Conservation (phyloP, 305 asterid genomes). For the Solanum aculeatissimum region DNA sequence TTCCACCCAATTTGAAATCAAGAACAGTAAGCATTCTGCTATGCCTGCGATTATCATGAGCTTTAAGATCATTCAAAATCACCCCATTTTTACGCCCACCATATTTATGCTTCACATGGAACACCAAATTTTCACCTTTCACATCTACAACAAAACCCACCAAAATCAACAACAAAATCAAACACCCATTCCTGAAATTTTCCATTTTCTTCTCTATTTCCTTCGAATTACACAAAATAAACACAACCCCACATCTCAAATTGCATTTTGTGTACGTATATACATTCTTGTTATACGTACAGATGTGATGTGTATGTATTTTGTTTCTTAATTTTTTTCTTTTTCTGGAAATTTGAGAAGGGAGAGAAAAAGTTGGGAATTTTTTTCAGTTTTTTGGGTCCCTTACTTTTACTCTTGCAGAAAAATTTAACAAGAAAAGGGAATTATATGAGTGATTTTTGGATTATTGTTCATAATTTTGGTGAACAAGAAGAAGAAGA, state of each 20-base stretch:
- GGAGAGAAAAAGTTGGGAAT: neutral
- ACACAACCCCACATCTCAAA: neutral
- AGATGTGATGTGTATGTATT: neutral
- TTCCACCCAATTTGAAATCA: conserved; percentile 72
- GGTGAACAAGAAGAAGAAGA: neutral
- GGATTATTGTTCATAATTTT: neutral
- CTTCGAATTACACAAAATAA: neutral
- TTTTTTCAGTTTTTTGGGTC: neutral
- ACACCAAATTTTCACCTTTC: conserved; percentile 44
- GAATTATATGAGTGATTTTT: neutral
- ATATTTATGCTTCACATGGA: conserved; percentile 69
- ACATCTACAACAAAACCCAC: conserved; percentile 21
- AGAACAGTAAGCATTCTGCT: conserved; percentile 67
- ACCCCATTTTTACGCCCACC: conserved; percentile 35
- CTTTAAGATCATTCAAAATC: conserved; percentile 38
- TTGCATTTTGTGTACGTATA: neutral
- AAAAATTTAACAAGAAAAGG: neutral
- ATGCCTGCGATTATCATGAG: conserved; percentile 68
- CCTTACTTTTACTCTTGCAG: neutral
- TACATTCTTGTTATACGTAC: neutral
- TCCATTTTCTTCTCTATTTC: neutral
- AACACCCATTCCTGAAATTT: neutral
- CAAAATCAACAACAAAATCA: conserved; percentile 13
- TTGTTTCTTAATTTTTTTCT: no score
- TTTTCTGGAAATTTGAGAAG: neutral